phyloP scores from a whole-genome alignment of 257 asterid genomes.

The Catharanthus roseus region DNA sequence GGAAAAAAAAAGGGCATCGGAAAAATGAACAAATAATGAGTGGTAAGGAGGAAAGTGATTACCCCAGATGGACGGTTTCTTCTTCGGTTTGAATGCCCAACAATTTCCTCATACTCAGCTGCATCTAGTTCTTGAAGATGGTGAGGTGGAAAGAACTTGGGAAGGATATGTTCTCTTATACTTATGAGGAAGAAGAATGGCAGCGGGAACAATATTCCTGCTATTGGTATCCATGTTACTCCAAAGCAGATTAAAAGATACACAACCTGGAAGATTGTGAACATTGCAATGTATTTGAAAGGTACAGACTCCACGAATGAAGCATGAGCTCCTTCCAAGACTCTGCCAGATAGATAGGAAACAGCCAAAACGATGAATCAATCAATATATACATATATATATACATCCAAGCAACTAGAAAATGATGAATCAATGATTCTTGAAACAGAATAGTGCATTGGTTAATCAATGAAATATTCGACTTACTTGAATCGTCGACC shows the following conservation, averaged over 20 bases:
- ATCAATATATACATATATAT: too few relatives aligned
- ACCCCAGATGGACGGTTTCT: constrained; percentile 45
- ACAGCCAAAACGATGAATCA: neutral
- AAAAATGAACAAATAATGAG: neutral
- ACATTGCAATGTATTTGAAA: constrained; percentile 63
- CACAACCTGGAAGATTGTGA: constrained; percentile 54
- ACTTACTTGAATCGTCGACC: constrained; percentile 93
- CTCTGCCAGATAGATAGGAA: constrained; percentile 39
- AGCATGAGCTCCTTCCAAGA: constrained; percentile 65
- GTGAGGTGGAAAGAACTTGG: constrained; percentile 50
- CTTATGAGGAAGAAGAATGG: constrained; percentile 70
- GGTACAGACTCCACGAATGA: constrained; percentile 85
- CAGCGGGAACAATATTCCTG: constrained; percentile 78
- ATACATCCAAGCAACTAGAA: too few relatives aligned
- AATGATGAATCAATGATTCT: too few relatives aligned
- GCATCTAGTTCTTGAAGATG: constrained; percentile 77
- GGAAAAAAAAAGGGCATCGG: neutral
- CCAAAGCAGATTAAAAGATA: constrained; percentile 73
- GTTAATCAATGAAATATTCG: neutral
- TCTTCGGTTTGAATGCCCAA: constrained; percentile 42
- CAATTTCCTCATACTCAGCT: constrained; percentile 72
- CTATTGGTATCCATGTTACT: constrained; percentile 90
- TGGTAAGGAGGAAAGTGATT: neutral
- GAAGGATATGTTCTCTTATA: constrained; percentile 72
- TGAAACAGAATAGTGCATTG: too few relatives aligned